These are phyloP conservation scores for Salix suchowensis DNA, from an alignment of 345 rosid species.

Conservation along the genomic window DNA sequence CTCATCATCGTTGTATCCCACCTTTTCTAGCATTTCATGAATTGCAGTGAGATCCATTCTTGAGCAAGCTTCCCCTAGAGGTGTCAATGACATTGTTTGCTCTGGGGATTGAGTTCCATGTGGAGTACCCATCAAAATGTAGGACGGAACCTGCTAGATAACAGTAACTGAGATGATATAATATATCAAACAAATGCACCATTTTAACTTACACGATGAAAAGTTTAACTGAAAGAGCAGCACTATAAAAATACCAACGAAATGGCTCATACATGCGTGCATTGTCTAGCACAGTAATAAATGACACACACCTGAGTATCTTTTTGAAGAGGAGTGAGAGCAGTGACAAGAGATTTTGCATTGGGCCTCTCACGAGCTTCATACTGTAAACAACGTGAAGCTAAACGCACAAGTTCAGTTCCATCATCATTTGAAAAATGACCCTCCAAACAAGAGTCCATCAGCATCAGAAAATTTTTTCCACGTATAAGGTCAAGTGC, in stretches of 20 bases:
- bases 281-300: background rate
- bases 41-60: constrained; percentile 76
- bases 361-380: constrained; percentile 98
- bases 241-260: background rate
- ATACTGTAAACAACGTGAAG: constrained; percentile 82
- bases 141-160: constrained; percentile 58
- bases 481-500: constrained; percentile 93
- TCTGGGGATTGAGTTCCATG: constrained; percentile 52
- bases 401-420: constrained; percentile 74
- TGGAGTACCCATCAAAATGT: constrained; percentile 62
- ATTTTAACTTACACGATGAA: background rate
- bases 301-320: constrained; percentile 63
- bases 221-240: background rate
- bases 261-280: background rate
- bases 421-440: constrained; percentile 95
- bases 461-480: constrained; percentile 83
- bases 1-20: constrained; percentile 78
- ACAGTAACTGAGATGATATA: background rate
- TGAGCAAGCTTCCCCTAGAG: constrained; percentile 79
- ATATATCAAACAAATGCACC: background rate
- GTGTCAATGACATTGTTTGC: constrained; percentile 47
- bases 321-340: constrained; percentile 76
- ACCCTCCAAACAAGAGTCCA: constrained; percentile 96
- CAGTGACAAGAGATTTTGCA: constrained; percentile 68
- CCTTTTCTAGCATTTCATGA: constrained; percentile 68